Base-by-base conservation (phyloP, 1,284 basidiomycete genomes). In the Peniophora sp. region DNA sequence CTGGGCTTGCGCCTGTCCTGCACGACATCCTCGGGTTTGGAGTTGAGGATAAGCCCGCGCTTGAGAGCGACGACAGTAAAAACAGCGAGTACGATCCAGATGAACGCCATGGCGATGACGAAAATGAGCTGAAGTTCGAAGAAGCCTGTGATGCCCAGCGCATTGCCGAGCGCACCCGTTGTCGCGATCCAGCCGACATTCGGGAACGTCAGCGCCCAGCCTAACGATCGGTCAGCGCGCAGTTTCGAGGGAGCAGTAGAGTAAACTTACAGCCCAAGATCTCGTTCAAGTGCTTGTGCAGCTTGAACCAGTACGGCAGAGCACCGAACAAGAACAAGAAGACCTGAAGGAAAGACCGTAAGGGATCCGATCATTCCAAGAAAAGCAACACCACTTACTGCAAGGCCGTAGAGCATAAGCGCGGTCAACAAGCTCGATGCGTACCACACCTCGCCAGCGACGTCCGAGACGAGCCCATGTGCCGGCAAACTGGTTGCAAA, bases 181-280 rank as follows among this genome's bases (percentile, higher is more conserved):
- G 66, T 70, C 3, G 68, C 63, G 48, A 75, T 75, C 73, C 74
- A 77, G 20, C 74, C 73, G 22, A 77, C 73, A 54, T 74, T 75
- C 2, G 73, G 74, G 63, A 76, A 75, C 3, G 73, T 75, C 55
- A 76, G 55, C 10, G 72, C 72, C 72, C 73, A 74, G 57, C 67
- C 70, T 71, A 45, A 1, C 20, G 24, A 45, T 9, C 16, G 17
- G 23, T n/a, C 48, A 34, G 17, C 2, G 44, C 16, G n/a, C n/a
- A 56, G 19, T 20, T 34, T 25, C 25, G 3, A 49, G 44, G 23
- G 47, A 19, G 23, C n/a, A 8, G 16, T 41, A 6, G 16, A 19
- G 12, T 38, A 17, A 3, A 59, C 70, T 58, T 53, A 71, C 73
- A 75, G 50, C 73, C 73, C 16, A 77, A 66, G 50, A 76, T 77